phyloP scores from a whole-genome alignment of 148 eudicot genomes.

The Nepenthes gracilis region DNA sequence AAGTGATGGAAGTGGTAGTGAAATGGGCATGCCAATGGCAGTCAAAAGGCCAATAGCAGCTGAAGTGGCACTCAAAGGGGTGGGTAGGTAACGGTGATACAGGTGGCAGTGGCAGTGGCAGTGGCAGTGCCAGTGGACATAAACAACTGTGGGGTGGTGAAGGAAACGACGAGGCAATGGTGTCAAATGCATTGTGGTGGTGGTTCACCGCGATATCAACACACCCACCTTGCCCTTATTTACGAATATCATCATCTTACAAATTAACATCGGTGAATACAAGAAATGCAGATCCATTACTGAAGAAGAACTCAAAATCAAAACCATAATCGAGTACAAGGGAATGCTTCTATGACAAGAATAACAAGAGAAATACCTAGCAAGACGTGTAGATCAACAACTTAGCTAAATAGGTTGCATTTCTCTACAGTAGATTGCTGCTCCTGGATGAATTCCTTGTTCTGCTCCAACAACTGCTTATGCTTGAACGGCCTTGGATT shows the following conservation, averaged over 20 bases:
- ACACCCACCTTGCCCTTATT: too few relatives aligned
- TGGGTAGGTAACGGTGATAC: not conserved
- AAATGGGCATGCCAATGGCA: too few relatives aligned
- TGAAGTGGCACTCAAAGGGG: too few relatives aligned
- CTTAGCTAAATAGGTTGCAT: constrained; percentile 9
- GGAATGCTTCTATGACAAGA: constrained; percentile 1
- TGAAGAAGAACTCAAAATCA: not conserved
- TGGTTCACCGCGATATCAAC: too few relatives aligned
- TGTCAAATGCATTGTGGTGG: too few relatives aligned
- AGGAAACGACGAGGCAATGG: not conserved
- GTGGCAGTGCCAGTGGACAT: not conserved
- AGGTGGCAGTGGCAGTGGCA: not conserved
- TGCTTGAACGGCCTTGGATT: constrained; percentile 6
- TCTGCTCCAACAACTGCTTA: constrained; percentile 9
- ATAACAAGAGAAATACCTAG: constrained; percentile 5
- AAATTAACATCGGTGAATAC: constrained; percentile 1
- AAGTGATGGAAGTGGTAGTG: too few relatives aligned
- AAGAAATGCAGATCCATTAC: not conserved
- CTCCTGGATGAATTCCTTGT: constrained; percentile 10
- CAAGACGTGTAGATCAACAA: constrained; percentile 12
- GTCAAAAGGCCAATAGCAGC: too few relatives aligned
- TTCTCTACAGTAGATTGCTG: constrained; percentile 10
- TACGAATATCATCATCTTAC: not conserved
- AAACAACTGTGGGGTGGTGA: constrained; percentile 3
- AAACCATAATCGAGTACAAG: constrained; percentile 7